phyloP scores from a whole-genome alignment of 2,329 filamentous ascomycete species.

The Immersiporthe knoxdaviesiana region DNA sequence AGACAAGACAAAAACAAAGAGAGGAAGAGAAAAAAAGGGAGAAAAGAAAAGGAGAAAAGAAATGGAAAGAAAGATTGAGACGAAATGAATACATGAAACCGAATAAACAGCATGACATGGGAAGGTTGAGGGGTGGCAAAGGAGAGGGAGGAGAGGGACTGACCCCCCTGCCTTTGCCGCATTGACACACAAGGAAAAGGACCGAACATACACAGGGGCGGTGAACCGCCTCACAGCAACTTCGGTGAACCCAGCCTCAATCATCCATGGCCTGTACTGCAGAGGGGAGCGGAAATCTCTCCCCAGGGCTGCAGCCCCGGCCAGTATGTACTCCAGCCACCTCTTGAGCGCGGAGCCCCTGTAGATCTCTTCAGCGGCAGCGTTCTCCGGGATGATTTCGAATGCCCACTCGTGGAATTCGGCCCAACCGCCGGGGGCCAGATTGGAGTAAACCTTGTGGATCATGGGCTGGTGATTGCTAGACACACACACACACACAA shows the following conservation, averaged over 20 bases:
- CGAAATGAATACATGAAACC: neutral
- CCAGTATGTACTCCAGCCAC: conserved; percentile 7
- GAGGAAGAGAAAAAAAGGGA: neutral
- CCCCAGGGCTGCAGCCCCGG: conserved; percentile 4
- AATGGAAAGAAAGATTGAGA: neutral
- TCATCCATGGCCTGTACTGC: conserved; percentile 9
- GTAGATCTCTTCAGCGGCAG: neutral
- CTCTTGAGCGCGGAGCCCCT: conserved; percentile 9
- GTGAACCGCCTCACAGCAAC: conserved; percentile 7
- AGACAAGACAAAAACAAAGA: too few species aligned
- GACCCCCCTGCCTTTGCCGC: neutral
- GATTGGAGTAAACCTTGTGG: neutral
- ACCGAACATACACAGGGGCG: conserved; percentile 3
- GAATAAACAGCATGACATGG: neutral
- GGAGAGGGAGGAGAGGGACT: neutral
- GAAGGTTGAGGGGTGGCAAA: too few species aligned
- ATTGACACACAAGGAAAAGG: neutral
- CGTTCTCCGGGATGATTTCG: conserved; percentile 10
- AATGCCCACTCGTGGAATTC: conserved; percentile 22
- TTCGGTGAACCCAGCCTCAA: conserved; percentile 13
- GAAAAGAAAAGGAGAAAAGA: neutral
- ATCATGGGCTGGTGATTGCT: conserved; percentile 11
- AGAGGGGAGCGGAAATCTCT: conserved; percentile 8
- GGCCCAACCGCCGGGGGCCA: conserved; percentile 13
- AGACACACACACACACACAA: too few species aligned